A percentile compares a stretch with the other conserved stretches of the same genome.
phyloP scores from a whole-genome alignment of 2,329 filamentous ascomycete genomes.

The Epichloe hybrida region DNA sequence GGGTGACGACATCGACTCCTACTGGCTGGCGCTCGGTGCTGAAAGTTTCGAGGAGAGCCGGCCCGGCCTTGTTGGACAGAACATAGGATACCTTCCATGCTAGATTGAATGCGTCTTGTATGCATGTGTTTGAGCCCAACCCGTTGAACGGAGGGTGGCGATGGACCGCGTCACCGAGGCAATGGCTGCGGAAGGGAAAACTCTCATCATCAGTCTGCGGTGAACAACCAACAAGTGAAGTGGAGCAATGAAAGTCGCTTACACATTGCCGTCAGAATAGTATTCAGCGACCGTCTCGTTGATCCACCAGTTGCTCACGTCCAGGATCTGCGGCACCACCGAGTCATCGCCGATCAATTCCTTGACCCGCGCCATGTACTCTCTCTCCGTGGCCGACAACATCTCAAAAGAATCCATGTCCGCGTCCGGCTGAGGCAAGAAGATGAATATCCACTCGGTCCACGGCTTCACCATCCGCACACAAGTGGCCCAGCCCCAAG shows the following conservation, averaged over 20 bases:
- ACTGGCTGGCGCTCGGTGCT: constrained; percentile 35
- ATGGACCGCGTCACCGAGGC: constrained; percentile 44
- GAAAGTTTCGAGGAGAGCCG: constrained; percentile 28
- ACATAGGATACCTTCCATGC: constrained; percentile 42
- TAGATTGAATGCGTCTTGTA: constrained; percentile 42
- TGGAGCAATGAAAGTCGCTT: constrained; percentile 8
- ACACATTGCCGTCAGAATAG: constrained; percentile 38
- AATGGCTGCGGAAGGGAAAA: constrained; percentile 23
- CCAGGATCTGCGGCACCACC: constrained; percentile 33
- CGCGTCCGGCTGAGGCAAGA: constrained; percentile 29
- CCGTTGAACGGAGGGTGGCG: constrained; percentile 44
- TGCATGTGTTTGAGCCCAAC: constrained; percentile 44
- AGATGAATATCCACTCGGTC: constrained; percentile 48
- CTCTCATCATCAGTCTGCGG: neutral
- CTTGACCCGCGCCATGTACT: constrained; percentile 31
- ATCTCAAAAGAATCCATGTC: constrained; percentile 17
- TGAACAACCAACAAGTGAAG: neutral
- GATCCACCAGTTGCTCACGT: constrained; percentile 43
- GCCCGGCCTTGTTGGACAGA: constrained; percentile 16
- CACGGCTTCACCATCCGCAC: constrained; percentile 50
- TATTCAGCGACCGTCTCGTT: constrained; percentile 47
- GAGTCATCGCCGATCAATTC: constrained; percentile 42
- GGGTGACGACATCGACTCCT: constrained; percentile 31
- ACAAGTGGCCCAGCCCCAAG: constrained; percentile 35
- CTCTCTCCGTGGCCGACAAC: constrained; percentile 24